Base-by-base conservation (phyloP, 2,329 filamentous ascomycete species). In the Penicillium sp. region DNA sequence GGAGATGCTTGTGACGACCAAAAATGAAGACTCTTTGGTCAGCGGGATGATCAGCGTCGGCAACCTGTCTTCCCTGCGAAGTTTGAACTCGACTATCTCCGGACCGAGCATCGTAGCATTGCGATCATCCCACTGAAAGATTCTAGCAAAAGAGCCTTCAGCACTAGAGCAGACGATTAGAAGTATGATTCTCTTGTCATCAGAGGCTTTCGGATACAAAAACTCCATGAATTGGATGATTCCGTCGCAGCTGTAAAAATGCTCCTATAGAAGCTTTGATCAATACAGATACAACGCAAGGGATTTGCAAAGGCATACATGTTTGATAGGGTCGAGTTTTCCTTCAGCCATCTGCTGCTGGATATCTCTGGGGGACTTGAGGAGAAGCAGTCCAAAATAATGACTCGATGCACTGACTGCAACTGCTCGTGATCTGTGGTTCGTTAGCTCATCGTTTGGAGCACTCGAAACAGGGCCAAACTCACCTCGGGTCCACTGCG, bases 221-320 rank as follows among this genome's bases (percentile, higher is more conserved):
- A 98, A 99, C 22, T 92, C 89, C 81, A 97, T 88, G 66, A 91
- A 90, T 67, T 94, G 82, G 56, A 98, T 91, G n/a, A 88, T 81
- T 1, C 91, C 92, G 7, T 87, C 83, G 7, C 92, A 79, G 47
- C 74, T 71, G 60, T 81, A 78, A 51, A 79, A 80, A n/a, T 72
- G 74, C 67, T 82, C 79, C 79, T 82, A 54, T 36, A 49, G 10
- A 53, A 36, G 22, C 6, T 18, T 19, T 10, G 16, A 33, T 16
- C 14, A 36, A n/a, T 18, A 43, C 62, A 14, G 58, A 35, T 27
- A n/a, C 41, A 4, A 35, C 10, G 14, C 7, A 13, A n/a, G 11
- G 4, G 16, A 3, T 5, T 10, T 6, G 46, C 19, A 13, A 22
- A n/a, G 11, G 6, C 76, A 68, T 75, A 85, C 82, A 61, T 81